Percentiles rank a stretch among this genome's conserved stretches.
Evolutionary conservation across 148 eudicot genomes (phyloP).

Genomic region (Spergularia marina): DNA sequence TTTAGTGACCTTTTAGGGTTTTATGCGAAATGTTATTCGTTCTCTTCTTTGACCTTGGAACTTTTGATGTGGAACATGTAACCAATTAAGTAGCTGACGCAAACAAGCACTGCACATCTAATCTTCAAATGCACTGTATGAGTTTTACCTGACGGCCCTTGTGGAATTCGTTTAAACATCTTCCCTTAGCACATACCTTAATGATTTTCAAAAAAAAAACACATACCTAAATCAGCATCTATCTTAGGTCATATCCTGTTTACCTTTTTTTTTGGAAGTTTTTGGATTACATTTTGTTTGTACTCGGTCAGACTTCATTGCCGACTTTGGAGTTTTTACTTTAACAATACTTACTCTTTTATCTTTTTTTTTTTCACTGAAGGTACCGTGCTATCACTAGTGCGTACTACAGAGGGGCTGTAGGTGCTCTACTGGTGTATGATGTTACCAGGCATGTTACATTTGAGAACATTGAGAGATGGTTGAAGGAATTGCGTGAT

Average conservation of each 20-base stretch:
- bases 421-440: conserved; percentile 50
- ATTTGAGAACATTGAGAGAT: conserved; percentile 47
- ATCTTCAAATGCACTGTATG: no score
- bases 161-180: neutral
- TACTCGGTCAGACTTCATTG: neutral
- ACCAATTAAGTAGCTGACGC: neutral
- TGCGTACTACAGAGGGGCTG: conserved; percentile 56
- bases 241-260: neutral
- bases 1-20: no score
- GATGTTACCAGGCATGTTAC: conserved; percentile 49
- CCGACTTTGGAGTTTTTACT: neutral
- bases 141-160: neutral
- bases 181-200: neutral
- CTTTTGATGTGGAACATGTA: neutral
- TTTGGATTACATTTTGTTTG: neutral
- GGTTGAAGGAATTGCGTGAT: conserved; percentile 51
- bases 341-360: neutral
- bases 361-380: neutral
- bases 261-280: neutral
- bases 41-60: neutral
- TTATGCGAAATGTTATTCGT: neutral
- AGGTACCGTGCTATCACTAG: conserved; percentile 59
- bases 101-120: no score
- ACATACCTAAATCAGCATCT: neutral
- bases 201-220: no score